Evolutionary conservation across 2,329 filamentous ascomycete genomes (phyloP).

Genomic region (Sporothrix brunneoviolacea): DNA sequence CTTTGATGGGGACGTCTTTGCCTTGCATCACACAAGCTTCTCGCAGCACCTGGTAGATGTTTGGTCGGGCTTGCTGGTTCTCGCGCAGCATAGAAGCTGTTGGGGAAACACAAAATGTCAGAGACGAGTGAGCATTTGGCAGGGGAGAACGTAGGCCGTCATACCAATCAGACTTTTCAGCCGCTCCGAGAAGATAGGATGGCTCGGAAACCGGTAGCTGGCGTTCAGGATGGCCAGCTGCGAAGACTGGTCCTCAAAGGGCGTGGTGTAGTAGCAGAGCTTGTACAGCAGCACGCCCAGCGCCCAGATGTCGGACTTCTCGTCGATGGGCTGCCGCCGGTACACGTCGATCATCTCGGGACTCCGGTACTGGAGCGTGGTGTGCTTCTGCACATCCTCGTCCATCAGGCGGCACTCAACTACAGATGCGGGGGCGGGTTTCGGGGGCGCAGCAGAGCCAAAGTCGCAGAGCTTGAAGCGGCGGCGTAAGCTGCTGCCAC

Average conservation of each 20-base stretch:
- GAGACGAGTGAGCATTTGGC: background rate
- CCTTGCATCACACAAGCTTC: conserved; percentile 88
- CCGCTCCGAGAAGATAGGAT: conserved; percentile 83
- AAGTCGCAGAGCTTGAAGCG: conserved; percentile 98
- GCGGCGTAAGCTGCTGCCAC: conserved; percentile 48
- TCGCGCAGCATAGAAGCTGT: conserved; percentile 85
- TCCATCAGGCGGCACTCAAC: conserved; percentile 88
- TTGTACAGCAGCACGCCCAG: conserved; percentile 94
- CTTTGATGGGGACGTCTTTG: conserved; percentile 76
- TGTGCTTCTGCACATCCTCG: conserved; percentile 95
- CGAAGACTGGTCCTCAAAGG: conserved; percentile 86
- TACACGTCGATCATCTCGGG: conserved; percentile 99
- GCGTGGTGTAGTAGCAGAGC: conserved; percentile 97
- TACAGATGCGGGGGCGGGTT: conserved; percentile 76
- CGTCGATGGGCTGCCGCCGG: conserved; percentile 89
- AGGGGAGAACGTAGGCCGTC: conserved; percentile 18
- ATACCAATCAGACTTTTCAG: conserved; percentile 85
- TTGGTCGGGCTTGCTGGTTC: conserved; percentile 69
- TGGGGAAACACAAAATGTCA: background rate
- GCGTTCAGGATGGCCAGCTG: conserved; percentile 97
- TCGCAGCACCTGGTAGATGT: conserved; percentile 86
- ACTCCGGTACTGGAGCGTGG: conserved; percentile 93
- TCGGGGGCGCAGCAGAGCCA: conserved; percentile 79
- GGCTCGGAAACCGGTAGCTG: conserved; percentile 82
- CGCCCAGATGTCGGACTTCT: conserved; percentile 98